Evolutionary conservation across 768 basidiomycete genomes (phyloP), one percentile per base, ranked within the genome.

Genomic region (Pseudohyphozyma bogoriensis): DNA sequence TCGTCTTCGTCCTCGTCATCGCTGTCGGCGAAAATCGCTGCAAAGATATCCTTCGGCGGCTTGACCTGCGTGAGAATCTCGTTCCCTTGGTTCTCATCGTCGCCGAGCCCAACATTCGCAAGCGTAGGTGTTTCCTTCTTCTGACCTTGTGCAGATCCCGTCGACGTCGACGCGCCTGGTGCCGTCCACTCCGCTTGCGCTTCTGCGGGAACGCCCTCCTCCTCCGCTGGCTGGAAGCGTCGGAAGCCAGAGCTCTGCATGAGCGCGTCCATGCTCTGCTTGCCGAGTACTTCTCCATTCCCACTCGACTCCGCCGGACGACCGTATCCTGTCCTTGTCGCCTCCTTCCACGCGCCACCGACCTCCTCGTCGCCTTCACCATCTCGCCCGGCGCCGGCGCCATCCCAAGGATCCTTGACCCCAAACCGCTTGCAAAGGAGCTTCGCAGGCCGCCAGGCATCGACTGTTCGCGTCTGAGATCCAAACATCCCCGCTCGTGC

Each of bases 21-120:
- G 62, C 89, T 89, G 74, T 87, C 90, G 15, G 90, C 92, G 72
- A 99, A 99, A 62, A 99, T 96, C 4, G 93, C 91, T 72, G 93
- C 95, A 79, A 97, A 99, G 46, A 97, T 83, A 70, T 90, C 86
- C 80, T 90, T 87, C 9, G 83, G 77, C 3, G 95, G 93, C 40
- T 86, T 80, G 68, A 87, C 78, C 72, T 96, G 92, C 0, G 87
- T 91, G 64, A 96, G 77, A 9, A 83, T 90, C 69, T 92, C 90
- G 39, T 80, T 75, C 0, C 90, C 92, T 71, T 95, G 92, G 32
- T 79, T 81, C 44, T 91, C 89, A 70, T 96, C 91, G 53, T 95
- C 91, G 28, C 90, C 93, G 46, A 95, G 74, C 0, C 92, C 92
- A 51, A 97, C 79, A 70, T 90, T 91, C 7, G 80, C 79, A 51